A percentile compares a stretch with the other conserved stretches of the same genome.
phyloP scores from a whole-genome alignment of 23 red algal species.

The Gracilaria domingensis region DNA sequence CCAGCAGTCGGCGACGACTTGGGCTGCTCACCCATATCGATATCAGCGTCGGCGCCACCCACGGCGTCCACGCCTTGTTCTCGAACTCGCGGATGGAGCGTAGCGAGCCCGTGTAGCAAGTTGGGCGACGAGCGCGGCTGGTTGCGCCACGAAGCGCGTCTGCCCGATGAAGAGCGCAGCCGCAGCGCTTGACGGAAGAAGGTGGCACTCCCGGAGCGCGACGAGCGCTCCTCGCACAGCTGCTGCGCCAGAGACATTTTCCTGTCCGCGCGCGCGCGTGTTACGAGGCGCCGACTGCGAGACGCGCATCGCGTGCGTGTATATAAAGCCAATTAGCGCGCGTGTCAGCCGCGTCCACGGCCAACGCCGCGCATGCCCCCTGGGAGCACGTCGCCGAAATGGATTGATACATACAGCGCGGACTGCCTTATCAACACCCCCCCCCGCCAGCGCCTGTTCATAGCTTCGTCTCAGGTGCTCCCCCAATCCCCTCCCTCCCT shows the following conservation, averaged over 20 bases:
- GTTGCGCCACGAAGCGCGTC: background rate
- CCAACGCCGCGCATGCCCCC: too few species aligned
- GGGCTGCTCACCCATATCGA: background rate
- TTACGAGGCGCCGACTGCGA: background rate
- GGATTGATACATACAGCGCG: too few species aligned
- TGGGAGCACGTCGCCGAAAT: too few species aligned
- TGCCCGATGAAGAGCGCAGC: background rate
- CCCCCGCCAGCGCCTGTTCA: background rate
- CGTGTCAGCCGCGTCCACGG: background rate
- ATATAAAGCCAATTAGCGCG: background rate
- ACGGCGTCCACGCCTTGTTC: background rate
- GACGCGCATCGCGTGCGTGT: background rate
- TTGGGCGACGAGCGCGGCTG: constrained; percentile 18
- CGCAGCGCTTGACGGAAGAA: background rate
- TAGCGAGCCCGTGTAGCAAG: background rate
- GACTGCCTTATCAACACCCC: background rate
- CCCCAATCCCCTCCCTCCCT: background rate
- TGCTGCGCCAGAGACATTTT: constrained; percentile 13
- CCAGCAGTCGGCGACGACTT: background rate
- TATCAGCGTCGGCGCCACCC: background rate
- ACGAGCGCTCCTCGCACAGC: background rate
- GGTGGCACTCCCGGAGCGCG: background rate
- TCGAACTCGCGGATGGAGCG: constrained; percentile 2
- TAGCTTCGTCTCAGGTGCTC: background rate
- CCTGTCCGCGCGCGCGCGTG: background rate